Evolutionary conservation across 805 yeast species (phyloP), one percentile per base, ranked within the genome.

Genomic region (Saccharomycopsis javanensis): DNA sequence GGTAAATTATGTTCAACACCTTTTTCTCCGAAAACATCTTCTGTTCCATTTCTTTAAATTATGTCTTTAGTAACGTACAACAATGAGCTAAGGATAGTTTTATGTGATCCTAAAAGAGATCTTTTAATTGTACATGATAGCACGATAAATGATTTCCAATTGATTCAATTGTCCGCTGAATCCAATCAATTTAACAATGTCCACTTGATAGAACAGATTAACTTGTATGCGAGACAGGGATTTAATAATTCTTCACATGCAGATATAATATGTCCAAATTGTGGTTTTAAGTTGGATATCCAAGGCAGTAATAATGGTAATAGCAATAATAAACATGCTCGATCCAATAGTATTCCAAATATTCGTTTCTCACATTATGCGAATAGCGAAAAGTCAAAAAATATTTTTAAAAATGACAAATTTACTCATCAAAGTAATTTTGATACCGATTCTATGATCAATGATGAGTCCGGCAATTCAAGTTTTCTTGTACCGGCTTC

Each of bases 101-200:
- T 42, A 20, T 42, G 48, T 50, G 63, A 60, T 45, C 63, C 63
- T 7, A 50, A 56, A 13, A 33, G 60, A 13, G 55, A 58, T 33
- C 58, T 59, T 15, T 50, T 60, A 51, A 55, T 60, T 18, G 38
- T 60, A 10, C 63, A 60, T 34, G 61, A 60, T 50, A 18, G 58
- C 7, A 18, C 33, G 2, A 50, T 53, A 15, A 60, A 60, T 38
- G 37, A 35, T 15, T 60, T 58, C 46, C 61, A 60, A 35, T 38
- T 60, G 13, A 46, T 60, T 42, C 53, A 51, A 16, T 55, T 52
- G 13, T 28, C 48, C 6, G 15, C 45, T n/a, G 25, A 42, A 28
- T 10, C 13, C 46, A 51, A 51, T 25, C 16, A 20, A 53, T 25
- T 33, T 10, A 5, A 13, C 15, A 31, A 31, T 28, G 5, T 28